Base-by-base conservation (phyloP, 2,329 filamentous ascomycete genomes). In the Calonectria montana region DNA sequence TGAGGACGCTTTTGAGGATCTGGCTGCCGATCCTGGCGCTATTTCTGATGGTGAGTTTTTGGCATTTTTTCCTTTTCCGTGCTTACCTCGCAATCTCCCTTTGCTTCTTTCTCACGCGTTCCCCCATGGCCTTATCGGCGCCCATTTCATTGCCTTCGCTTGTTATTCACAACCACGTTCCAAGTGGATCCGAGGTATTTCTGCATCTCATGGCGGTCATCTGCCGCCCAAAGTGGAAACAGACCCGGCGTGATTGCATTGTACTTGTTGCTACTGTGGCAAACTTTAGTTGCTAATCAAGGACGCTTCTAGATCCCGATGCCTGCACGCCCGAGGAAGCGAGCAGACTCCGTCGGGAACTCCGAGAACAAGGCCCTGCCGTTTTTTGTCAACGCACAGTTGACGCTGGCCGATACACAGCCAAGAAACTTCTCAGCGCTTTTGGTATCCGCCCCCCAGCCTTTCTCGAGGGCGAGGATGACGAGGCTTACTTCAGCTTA, bases 341-440 rank as follows among this genome's bases (percentile, higher is more conserved):
- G 29, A 86, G 89, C 71, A 86, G 87, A 21, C 93, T 92, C 80
- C 91, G 94, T 75, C 89, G 92, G 77, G 89, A 93, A 74, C 87
- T 98, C 71, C 93, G 93, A 80, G 88, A 91, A 65, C 87, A 95
- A 73, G 96, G 96, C n/a, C 93, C 94, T 25, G 89, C 91, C 72
- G 89, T 92, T 72, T 97, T 98, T 82, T 91, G 94, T 80, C 87
- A 91, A 77, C 88, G 92, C 76, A 95, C 93, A 37, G 87, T 97
- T 63, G 90, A 91, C 74, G 88, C 88, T 65, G 91, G 92, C 37
- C 88, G 87, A 64, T 92, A 97, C 81, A 92, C 93, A 23, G 94
- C 94, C 67, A 95, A 93, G 84, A 96, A 94, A 83, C 88, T 98
- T 35, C 91, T 96, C 80, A 95, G 94, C 10, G 96, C 95, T 16